Evolutionary conservation across 495 filamentous ascomycete genomes (phyloP), one percentile per base, ranked within the genome.

Genomic region (Echria macrotheca): DNA sequence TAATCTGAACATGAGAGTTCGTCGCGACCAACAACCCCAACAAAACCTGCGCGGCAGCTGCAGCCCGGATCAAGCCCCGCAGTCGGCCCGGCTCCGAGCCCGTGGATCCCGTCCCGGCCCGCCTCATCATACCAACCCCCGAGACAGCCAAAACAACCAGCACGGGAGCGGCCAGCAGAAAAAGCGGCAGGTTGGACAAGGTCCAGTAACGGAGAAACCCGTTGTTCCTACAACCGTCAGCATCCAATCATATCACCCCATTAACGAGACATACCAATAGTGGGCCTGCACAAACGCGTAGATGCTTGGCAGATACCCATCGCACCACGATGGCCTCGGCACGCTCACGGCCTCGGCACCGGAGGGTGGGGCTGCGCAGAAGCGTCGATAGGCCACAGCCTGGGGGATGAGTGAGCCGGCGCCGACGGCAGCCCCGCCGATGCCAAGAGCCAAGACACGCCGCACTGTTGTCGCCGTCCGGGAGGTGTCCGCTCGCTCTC

Each of bases 121-220:
- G 11, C 31, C 40, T 25, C 52, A 52, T 77, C 55, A 33, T 35
- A 65, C 74, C 77, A 69, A 82, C 5, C 6, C 76, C 76, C 7
- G 91, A 90, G 22, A 57, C 56, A 14, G 77, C 65, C 47, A 97
- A 61, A 7, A 96, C 63, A n/a, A 60, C 65, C 28, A 96, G 68
- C 76, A 91, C 84, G 11, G 94, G 93, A 0, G 77, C 65, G 3
- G 89, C 90, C 14, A 97, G 73, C 12, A 91, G 53, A 64, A 97
- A 97, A 2, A 98, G 78, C 1, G 94, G 94, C 22, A 94, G 50
- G 58, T 98, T 96, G 12, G 85, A 77, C 1, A 85, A 24, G 0
- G 80, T 94, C 93, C 94, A 97, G 69, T 98, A 98, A 35, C 80
- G 79, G 35, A 98, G 74, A 57, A 95, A 83, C 0, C 93, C 94